These are phyloP conservation scores for Mycena polygramma DNA, from an alignment of 768 basidiomycete species.

Conservation along the genomic window DNA sequence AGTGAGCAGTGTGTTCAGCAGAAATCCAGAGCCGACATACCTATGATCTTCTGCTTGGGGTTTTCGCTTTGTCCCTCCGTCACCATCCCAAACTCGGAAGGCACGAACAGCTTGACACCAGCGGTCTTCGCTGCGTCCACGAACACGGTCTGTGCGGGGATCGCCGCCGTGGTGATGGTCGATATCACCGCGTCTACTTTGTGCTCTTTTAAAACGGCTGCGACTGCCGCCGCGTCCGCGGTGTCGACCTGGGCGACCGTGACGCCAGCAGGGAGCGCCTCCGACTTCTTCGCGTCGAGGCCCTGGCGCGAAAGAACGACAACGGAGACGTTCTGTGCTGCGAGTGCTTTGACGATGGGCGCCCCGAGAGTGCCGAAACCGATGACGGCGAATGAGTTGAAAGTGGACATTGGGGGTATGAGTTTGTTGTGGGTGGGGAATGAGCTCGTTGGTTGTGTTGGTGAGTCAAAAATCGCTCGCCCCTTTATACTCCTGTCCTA, in stretches of 20 bases:
- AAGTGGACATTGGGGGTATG: not conserved
- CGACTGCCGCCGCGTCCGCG: constrained; percentile 23
- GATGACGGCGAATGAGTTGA: constrained; percentile 11
- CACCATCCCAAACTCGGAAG: constrained; percentile 3
- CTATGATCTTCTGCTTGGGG: constrained; percentile 16
- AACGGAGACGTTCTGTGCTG: constrained; percentile 5
- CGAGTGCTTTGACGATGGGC: constrained; percentile 7
- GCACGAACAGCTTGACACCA: constrained; percentile 12
- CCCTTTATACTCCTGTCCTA: too few species aligned
- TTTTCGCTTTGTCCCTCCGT: constrained; percentile 16
- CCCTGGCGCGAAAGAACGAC: constrained; percentile 7
- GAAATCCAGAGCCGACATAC: not conserved
- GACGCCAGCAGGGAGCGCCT: constrained; percentile 4
- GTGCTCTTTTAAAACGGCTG: constrained; percentile 36
- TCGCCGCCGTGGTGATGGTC: constrained; percentile 38
- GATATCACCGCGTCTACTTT: constrained; percentile 45
- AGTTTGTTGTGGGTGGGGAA: not conserved
- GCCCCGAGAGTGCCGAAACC: not conserved
- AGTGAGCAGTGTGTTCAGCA: not conserved
- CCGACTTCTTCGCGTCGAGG: not conserved
- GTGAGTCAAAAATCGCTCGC: too few species aligned
- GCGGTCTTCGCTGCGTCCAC: constrained; percentile 46
- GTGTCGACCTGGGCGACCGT: constrained; percentile 13
- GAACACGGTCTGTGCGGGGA: constrained; percentile 40
- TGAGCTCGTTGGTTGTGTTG: too few species aligned